A percentile compares a stretch with the other conserved stretches of the same genome.
These are phyloP conservation scores for Termitomyces eurrhizus DNA, from an alignment of 768 basidiomycete genomes.

Conservation along the genomic window DNA sequence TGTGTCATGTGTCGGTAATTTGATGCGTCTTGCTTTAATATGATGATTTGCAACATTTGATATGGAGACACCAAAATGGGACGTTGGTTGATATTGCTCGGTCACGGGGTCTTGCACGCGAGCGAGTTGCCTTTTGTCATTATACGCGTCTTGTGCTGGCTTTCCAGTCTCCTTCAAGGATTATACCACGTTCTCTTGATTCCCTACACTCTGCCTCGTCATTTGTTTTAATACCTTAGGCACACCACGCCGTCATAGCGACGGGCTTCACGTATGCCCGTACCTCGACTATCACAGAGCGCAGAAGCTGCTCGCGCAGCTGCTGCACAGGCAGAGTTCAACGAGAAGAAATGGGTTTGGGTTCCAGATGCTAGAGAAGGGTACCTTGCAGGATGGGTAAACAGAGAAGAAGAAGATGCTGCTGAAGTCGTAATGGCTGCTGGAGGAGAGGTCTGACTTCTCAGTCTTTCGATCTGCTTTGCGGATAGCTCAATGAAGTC, in stretches of 20 bases:
- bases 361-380: slow-evolving; percentile 90
- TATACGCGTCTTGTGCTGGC: slow-evolving; percentile 16
- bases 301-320: slow-evolving; percentile 79
- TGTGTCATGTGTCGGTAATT: not conserved
- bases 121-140: slow-evolving; percentile 1
- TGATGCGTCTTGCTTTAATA: not conserved
- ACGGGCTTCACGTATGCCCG: slow-evolving; percentile 35
- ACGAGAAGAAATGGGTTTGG: slow-evolving; percentile 99
- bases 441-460: slow-evolving; percentile 66
- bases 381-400: slow-evolving; percentile 92
- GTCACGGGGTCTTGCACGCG: slow-evolving; percentile 20
- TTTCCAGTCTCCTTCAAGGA: slow-evolving; percentile 8
- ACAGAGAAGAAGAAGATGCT: slow-evolving; percentile 77
- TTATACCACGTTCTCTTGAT: slow-evolving; percentile 3
- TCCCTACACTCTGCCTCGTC: not conserved
- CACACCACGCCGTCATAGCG: not conserved
- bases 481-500: not conserved
- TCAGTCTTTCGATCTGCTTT: not conserved
- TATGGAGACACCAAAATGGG: slow-evolving; percentile 20
- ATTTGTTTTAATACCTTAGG: not conserved
- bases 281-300: slow-evolving; percentile 44
- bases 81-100: slow-evolving; percentile 23
- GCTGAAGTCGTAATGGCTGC: slow-evolving; percentile 84
- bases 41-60: not conserved
- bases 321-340: slow-evolving; percentile 92